phyloP scores from a whole-genome alignment of 371 early-diverging fungal species.

The Apophysomyces elegans region DNA sequence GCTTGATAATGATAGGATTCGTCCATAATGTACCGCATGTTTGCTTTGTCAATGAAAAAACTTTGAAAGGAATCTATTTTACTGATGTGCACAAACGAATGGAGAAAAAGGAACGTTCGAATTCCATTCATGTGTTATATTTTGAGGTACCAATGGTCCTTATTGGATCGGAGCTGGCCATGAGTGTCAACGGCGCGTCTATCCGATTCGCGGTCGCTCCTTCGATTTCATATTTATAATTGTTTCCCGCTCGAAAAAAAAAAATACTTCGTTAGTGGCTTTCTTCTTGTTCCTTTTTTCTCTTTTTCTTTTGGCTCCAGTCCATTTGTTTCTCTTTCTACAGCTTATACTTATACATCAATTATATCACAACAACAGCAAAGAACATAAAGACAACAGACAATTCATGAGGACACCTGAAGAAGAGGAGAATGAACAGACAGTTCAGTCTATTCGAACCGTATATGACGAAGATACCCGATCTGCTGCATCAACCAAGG shows the following conservation, averaged over 20 bases:
- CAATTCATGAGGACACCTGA: not conserved
- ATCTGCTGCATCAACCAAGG: not conserved
- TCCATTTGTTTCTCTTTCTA: no score
- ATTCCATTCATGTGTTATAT: not conserved
- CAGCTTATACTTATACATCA: no score
- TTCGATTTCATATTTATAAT: not conserved
- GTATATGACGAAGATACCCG: not conserved
- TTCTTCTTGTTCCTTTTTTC: constrained; percentile 8
- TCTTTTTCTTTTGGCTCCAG: not conserved
- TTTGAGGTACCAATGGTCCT: not conserved
- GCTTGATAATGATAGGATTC: no score
- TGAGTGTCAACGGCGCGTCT: not conserved
- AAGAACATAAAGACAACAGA: not conserved
- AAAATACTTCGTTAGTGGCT: not conserved
- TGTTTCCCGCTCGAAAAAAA: not conserved
- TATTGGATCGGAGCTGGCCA: not conserved
- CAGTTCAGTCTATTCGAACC: constrained; percentile 5
- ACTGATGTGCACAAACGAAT: no score
- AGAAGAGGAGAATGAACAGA: constrained; percentile 6
- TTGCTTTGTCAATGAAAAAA: no score
- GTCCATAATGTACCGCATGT: no score
- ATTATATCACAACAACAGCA: not conserved
- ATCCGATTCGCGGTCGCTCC: not conserved
- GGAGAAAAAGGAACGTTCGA: not conserved
- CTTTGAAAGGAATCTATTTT: no score